Evolutionary conservation across 1,139 yeast species (phyloP).

Genomic region (Candida labiduridarum): DNA sequence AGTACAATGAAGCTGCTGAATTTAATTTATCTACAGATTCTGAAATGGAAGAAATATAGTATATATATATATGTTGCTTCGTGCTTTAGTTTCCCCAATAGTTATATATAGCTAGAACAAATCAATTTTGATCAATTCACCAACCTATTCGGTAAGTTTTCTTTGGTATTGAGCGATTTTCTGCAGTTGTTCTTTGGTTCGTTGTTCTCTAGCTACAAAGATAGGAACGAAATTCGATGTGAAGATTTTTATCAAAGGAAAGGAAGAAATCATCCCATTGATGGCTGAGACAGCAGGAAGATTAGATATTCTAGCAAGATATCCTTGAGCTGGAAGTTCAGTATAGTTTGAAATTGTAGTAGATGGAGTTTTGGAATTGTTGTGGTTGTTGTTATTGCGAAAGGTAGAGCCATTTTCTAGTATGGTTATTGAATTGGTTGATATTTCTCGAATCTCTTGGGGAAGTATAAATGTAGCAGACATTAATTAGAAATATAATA

Average conservation of each 20-base stretch:
- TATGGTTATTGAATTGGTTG: conserved; percentile 2
- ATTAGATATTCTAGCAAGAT: conserved; percentile 47
- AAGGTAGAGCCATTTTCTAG: neutral
- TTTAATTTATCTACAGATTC: conserved; percentile 21
- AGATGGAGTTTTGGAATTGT: neutral
- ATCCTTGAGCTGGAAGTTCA: conserved; percentile 48
- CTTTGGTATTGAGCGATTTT: conserved; percentile 6
- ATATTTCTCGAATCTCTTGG: neutral
- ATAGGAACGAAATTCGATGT: conserved; percentile 63
- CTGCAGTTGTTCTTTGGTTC: conserved; percentile 15
- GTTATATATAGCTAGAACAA: neutral
- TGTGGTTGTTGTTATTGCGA: neutral
- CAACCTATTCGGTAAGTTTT: neutral
- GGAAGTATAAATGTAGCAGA: conserved; percentile 6
- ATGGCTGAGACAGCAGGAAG: conserved; percentile 63
- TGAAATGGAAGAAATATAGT: conserved; percentile 21
- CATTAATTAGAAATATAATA: neutral
- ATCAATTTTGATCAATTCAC: neutral
- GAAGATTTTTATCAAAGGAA: conserved; percentile 59
- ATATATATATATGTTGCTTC: neutral
- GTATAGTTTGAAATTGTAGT: conserved; percentile 8
- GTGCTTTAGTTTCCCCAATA: neutral
- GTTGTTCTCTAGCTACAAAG: conserved; percentile 39
- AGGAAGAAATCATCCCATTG: conserved; percentile 60
- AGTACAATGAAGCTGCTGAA: conserved; percentile 12